Conservation (phyloP, 1,284 basidiomycete species). For the Serendipita sp. region DNA sequence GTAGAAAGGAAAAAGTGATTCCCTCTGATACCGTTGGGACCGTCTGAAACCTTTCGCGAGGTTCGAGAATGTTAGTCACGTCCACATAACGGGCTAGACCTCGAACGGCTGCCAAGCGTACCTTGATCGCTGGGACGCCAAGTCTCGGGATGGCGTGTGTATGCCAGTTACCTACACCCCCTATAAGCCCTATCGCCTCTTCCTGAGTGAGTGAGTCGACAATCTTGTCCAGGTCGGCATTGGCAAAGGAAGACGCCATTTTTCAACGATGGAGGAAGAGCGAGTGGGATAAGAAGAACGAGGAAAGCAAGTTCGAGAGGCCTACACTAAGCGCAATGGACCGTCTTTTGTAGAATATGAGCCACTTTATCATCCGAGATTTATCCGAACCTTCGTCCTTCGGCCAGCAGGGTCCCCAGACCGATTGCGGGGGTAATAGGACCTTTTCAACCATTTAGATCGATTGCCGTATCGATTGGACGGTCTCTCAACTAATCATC, state of each 20-base stretch:
- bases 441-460: too few species aligned
- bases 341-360: not conserved
- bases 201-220: constrained; percentile 10
- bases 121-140: constrained; percentile 13
- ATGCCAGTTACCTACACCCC: constrained; percentile 11
- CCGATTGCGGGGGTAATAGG: too few species aligned
- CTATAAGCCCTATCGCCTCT: constrained; percentile 11
- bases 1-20: constrained; percentile 15
- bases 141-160: constrained; percentile 8
- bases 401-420: too few species aligned
- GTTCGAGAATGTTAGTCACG: not conserved
- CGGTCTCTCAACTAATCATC: too few species aligned
- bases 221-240: constrained; percentile 8
- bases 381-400: not conserved
- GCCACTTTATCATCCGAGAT: not conserved
- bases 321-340: too few species aligned
- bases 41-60: constrained; percentile 8
- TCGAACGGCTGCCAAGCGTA: not conserved
- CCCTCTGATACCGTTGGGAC: constrained; percentile 11
- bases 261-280: not conserved
- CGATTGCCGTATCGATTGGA: too few species aligned
- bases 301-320: not conserved
- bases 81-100: not conserved
- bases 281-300: not conserved
- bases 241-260: constrained; percentile 8